Base-by-base conservation (phyloP, 148 eudicot genomes). In the Fagopyrum tataricum region DNA sequence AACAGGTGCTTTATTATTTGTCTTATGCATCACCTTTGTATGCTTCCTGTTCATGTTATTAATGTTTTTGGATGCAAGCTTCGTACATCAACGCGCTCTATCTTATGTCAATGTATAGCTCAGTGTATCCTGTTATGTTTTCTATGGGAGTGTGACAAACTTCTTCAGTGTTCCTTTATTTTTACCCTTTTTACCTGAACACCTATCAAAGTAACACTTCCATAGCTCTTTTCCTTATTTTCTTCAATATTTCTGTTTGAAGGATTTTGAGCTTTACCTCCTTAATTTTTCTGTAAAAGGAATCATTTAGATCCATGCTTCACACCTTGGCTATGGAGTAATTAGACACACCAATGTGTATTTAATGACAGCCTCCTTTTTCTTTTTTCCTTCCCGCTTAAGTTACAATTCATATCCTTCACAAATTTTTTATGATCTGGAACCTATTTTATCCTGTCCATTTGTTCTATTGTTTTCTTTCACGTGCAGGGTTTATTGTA, bases 1-100 rank as follows among this genome's bases (percentile, higher is more conserved):
- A 90, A 90, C 85, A 90, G 95, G 95, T 86, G 51, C 44, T 51
- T 17, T 72, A 43, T 18, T 44, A 6, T 11, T 24, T 71, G 52
- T 71, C 46, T 18, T 44, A 4, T 0, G 12, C 6, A 23, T 55
- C 9, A 7, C 61, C 61, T 55, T 20, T 55, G 61, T 18, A 8
- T 55, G 21, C 8, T 20, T 55, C 26, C 21, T 18, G 10, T 18
- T 18, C 61, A 55, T 55, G 61, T 7, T 46, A 31, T 31, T 31
- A 31, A 31, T 2, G 37, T 31, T 31, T 31, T 31, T 49, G 55
- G 55, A 49, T 49, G 55, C 5, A 49, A 49, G 55, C 55, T 49
- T 49, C 55, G 14, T 18, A 49, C 15, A 18, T 49, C 55, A 49
- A 49, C 55, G 15, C 55, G 15, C 53, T 49, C 15, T 49, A 14